Percentiles rank a stretch among this genome's conserved stretches.
phyloP scores from a whole-genome alignment of 805 yeast genomes.

The Ogataea neopini region DNA sequence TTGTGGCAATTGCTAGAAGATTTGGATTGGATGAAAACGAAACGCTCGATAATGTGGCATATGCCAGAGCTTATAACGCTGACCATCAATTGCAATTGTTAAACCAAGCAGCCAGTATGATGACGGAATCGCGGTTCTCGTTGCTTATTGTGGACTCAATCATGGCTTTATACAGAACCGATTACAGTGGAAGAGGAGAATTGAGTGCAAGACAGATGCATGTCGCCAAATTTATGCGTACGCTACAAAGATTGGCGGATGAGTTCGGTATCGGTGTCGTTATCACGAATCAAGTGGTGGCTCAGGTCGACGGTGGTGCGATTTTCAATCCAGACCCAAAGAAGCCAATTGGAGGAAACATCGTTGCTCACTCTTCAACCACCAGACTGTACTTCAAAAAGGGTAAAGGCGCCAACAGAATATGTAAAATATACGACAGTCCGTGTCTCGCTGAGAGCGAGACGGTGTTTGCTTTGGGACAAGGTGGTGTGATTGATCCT shows the following conservation, averaged over 20 bases:
- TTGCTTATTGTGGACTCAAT: conserved; percentile 93
- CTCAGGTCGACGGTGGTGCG: conserved; percentile 92
- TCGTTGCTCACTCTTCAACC: conserved; percentile 95
- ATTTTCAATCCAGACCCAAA: conserved; percentile 94
- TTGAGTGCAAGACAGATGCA: conserved; percentile 92
- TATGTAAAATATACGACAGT: conserved; percentile 92
- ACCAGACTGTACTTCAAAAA: conserved; percentile 88
- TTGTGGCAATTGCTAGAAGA: conserved; percentile 86
- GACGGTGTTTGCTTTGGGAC: conserved; percentile 92
- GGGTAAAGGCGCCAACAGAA: conserved; percentile 89
- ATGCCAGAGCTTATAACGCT: conserved; percentile 95
- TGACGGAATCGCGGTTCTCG: conserved; percentile 92
- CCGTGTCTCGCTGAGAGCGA: conserved; percentile 97
- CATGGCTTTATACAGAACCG: conserved; percentile 95
- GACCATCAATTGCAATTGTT: conserved; percentile 90
- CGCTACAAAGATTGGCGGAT: conserved; percentile 90
- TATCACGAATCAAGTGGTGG: conserved; percentile 94
- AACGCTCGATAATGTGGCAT: conserved; percentile 95
- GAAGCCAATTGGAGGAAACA: conserved; percentile 98
- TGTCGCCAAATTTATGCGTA: conserved; percentile 90
- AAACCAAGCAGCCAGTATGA: conserved; percentile 90
- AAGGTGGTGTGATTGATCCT: conserved; percentile 97
- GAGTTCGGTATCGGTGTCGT: conserved; percentile 98
- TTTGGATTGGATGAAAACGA: conserved; percentile 91
- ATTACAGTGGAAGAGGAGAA: conserved; percentile 94